Conservation (phyloP, 2,329 filamentous ascomycete species). For the Colletotrichum gigasporum region DNA sequence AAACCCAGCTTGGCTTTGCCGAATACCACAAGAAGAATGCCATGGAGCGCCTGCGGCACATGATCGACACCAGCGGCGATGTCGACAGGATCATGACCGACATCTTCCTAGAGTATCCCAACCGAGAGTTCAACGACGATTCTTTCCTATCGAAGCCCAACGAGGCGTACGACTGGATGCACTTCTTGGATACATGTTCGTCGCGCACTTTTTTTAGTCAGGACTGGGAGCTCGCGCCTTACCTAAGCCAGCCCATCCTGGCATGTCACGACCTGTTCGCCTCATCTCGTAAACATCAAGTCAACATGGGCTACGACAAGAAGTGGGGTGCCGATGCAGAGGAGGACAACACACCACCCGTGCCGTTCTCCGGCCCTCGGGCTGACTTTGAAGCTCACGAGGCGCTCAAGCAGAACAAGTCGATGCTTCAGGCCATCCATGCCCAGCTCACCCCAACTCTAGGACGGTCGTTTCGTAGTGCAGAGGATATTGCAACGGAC, state of each 20-base stretch:
- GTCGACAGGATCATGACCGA: slow-evolving; percentile 82
- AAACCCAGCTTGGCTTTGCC: slow-evolving; percentile 72
- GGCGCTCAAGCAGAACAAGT: slow-evolving; percentile 79
- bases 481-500: slow-evolving; percentile 80
- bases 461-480: slow-evolving; percentile 80
- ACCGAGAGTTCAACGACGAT: slow-evolving; percentile 92
- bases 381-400: slow-evolving; percentile 87
- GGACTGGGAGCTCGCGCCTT: slow-evolving; percentile 91
- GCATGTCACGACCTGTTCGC: slow-evolving; percentile 94
- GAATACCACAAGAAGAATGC: slow-evolving; percentile 78
- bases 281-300: slow-evolving; percentile 66
- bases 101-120: slow-evolving; percentile 86
- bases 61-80: slow-evolving; percentile 83
- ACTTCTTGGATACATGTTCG: slow-evolving; percentile 89
- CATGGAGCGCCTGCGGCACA: slow-evolving; percentile 76
- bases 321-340: slow-evolving; percentile 56
- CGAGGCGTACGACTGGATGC: slow-evolving; percentile 90
- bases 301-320: slow-evolving; percentile 52
- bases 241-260: slow-evolving; percentile 85
- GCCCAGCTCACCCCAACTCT: slow-evolving; percentile 76
- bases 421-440: slow-evolving; percentile 78
- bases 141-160: slow-evolving; percentile 88
- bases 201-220: slow-evolving; percentile 82
- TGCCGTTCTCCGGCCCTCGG: slow-evolving; percentile 83
- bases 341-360: slow-evolving; percentile 60